A percentile compares a stretch with the other conserved stretches of the same genome.
These are phyloP conservation scores for Trichoderma endophyticum DNA, from an alignment of 2,329 filamentous ascomycete species.

Conservation along the genomic window DNA sequence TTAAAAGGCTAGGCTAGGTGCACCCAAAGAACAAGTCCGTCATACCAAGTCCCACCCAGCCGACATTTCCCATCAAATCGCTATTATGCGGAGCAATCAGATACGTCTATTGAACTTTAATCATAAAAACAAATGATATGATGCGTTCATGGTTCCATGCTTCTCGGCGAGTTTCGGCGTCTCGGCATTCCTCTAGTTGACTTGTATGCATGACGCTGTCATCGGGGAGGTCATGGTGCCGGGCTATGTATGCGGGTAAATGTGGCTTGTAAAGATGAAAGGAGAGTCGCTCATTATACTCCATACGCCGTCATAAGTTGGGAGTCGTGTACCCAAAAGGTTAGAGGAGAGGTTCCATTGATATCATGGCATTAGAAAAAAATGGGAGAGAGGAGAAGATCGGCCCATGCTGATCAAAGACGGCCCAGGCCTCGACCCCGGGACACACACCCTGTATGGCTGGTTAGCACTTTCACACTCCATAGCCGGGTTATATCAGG, in stretches of 20 bases:
- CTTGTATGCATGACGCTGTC: not conserved
- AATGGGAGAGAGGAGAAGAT: not conserved
- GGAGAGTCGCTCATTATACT: not conserved
- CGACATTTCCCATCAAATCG: not conserved
- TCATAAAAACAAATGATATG: not conserved
- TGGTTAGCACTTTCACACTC: not conserved
- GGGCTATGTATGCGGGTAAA: not conserved
- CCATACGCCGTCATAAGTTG: slow-evolving; percentile 11
- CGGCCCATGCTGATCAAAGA: slow-evolving; percentile 2
- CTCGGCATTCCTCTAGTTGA: slow-evolving; percentile 5
- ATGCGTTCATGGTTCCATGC: not conserved
- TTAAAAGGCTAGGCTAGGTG: not conserved
- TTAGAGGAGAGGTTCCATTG: not conserved
- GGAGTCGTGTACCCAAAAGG: not conserved
- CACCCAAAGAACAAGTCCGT: not conserved
- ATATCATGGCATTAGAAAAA: not conserved
- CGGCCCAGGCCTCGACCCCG: slow-evolving; percentile 29
- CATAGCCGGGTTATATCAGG: not conserved
- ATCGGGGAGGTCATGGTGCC: not conserved
- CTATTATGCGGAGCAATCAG: not conserved
- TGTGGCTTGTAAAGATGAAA: not conserved
- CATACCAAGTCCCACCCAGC: not conserved
- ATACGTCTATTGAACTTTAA: not conserved
- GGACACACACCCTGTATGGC: slow-evolving; percentile 36
- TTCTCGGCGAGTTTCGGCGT: slow-evolving; percentile 9